Conservation (phyloP, 2,329 filamentous ascomycete species). For the Penicillium sp. region DNA sequence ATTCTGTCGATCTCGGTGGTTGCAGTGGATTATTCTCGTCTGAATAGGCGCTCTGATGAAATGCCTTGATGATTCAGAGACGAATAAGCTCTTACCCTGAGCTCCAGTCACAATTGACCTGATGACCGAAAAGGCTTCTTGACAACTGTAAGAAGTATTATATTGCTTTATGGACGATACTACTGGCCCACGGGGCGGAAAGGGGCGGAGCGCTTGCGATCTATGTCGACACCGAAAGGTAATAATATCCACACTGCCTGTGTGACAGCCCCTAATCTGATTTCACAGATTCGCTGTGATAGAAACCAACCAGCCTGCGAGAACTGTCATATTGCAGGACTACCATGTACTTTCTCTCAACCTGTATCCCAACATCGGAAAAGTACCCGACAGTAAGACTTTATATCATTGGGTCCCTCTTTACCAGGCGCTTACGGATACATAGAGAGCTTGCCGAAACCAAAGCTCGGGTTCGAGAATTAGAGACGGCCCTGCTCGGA, state of each 20-base stretch:
- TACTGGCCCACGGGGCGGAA: conserved; percentile 1
- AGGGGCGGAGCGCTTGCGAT: conserved; percentile 6
- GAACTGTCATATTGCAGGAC: conserved; percentile 19
- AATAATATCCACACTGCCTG: not conserved
- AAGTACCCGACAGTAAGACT: conserved; percentile 21
- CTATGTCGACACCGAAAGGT: conserved; percentile 11
- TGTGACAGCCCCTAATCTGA: not conserved
- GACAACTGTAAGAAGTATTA: not conserved
- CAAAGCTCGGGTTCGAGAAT: conserved; percentile 17
- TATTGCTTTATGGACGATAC: conserved; percentile 6
- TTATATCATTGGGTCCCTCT: not conserved
- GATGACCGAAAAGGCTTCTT: not conserved
- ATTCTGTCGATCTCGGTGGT: not conserved
- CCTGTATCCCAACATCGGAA: conserved; percentile 12
- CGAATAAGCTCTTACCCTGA: not conserved
- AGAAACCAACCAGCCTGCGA: conserved; percentile 25
- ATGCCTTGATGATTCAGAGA: conserved; percentile 5
- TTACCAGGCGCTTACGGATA: conserved; percentile 1
- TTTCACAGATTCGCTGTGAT: conserved; percentile 27
- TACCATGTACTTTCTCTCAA: conserved; percentile 22
- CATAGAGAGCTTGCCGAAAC: conserved; percentile 22
- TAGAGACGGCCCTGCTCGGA: conserved; percentile 16
- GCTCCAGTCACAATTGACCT: not conserved
- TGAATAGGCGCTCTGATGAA: not conserved
- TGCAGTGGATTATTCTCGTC: not conserved